Conservation (phyloP, 176 grass and related monocot genomes). For the Puya raimondii region DNA sequence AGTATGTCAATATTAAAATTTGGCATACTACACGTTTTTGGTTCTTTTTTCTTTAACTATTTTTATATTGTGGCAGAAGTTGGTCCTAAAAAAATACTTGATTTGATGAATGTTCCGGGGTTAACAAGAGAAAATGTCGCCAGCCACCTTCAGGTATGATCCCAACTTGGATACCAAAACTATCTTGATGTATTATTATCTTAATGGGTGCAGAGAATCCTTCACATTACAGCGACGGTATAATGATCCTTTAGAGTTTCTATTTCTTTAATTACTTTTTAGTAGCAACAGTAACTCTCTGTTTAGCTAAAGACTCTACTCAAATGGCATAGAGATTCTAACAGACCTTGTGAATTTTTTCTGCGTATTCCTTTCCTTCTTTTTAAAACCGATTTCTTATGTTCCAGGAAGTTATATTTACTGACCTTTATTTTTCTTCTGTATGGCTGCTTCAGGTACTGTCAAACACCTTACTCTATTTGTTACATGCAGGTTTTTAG, state of each 20-base stretch:
- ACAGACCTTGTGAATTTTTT: no score
- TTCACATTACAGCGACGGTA: neutral
- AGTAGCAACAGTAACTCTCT: no score
- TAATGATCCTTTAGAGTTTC: neutral
- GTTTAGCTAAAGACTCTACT: no score
- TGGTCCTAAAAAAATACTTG: slow-evolving; percentile 95
- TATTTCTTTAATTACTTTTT: no score
- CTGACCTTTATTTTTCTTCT: no score
- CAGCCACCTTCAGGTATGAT: slow-evolving; percentile 96
- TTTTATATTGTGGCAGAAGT: slow-evolving; percentile 63
- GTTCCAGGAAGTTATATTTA: no score
- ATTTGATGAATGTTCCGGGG: slow-evolving; percentile 89
- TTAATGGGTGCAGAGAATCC: neutral
- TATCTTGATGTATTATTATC: neutral
- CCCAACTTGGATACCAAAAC: neutral
- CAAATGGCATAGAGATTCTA: no score
- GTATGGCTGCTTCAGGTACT: no score
- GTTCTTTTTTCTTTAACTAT: neutral
- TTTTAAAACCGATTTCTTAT: no score
- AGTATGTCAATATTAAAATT: neutral
- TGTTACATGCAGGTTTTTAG: no score
- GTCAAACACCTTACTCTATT: no score
- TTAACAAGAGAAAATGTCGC: slow-evolving; percentile 98
- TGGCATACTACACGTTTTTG: neutral
- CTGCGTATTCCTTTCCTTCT: no score